phyloP scores from a whole-genome alignment of 768 basidiomycete species.

The Rhizopogon salebrosus region DNA sequence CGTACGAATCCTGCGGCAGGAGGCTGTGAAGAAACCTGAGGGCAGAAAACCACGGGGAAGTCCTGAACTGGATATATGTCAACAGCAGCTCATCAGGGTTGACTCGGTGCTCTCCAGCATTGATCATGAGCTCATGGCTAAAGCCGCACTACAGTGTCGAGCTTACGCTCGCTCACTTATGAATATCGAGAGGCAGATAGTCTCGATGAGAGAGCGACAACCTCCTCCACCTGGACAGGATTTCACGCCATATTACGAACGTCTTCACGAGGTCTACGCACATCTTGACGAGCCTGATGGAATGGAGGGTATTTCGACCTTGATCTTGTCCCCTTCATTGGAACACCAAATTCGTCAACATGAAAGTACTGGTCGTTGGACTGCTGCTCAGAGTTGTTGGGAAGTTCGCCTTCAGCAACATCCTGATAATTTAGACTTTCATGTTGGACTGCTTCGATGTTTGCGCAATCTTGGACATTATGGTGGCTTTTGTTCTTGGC shows the following conservation, averaged over 20 bases:
- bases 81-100: conserved; percentile 62
- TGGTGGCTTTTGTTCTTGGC: conserved; percentile 42
- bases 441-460: conserved; percentile 86
- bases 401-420: conserved; percentile 88
- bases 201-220: conserved; percentile 39
- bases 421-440: conserved; percentile 84
- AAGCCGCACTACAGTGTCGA: conserved; percentile 91
- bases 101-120: conserved; percentile 83
- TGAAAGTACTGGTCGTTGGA: conserved; percentile 96
- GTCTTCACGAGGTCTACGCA: conserved; percentile 92
- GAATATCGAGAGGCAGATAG: conserved; percentile 86
- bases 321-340: conserved; percentile 82
- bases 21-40: conserved; percentile 46
- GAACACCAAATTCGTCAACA: conserved; percentile 98
- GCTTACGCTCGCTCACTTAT: conserved; percentile 91
- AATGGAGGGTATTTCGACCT: conserved; percentile 94
- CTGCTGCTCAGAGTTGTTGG: conserved; percentile 98
- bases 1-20: conserved; percentile 72
- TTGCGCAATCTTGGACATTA: conserved; percentile 95
- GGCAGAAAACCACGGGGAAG: conserved; percentile 39
- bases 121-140: conserved; percentile 83
- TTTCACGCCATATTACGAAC: conserved; percentile 62
- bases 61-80: conserved; percentile 31
- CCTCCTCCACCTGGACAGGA: conserved; percentile 40
- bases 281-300: conserved; percentile 97